Evolutionary conservation across 2,329 filamentous ascomycete species (phyloP).

Genomic region (Blastomyces parvus): DNA sequence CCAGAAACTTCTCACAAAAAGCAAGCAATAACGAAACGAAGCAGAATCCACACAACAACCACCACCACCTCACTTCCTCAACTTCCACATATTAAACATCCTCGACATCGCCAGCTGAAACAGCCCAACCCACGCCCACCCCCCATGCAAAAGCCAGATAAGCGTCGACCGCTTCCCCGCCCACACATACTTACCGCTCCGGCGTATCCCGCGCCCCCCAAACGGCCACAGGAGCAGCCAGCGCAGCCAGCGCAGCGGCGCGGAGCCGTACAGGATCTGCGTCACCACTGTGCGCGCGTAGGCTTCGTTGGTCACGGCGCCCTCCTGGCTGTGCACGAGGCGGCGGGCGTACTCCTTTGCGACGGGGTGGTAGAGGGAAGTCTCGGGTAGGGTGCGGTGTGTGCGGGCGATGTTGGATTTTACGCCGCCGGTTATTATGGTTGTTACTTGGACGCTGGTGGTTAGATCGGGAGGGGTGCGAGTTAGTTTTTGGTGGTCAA

Average conservation of each 20-base stretch:
- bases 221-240: constrained; percentile 36
- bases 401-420: constrained; percentile 49
- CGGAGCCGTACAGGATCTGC: constrained; percentile 41
- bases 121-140: constrained; percentile 36
- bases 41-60: no score
- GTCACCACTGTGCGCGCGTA: constrained; percentile 49
- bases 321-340: constrained; percentile 45
- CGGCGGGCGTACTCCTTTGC: constrained; percentile 43
- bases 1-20: not conserved
- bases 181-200: constrained; percentile 34
- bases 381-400: constrained; percentile 38
- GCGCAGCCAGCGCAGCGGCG: constrained; percentile 35
- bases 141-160: constrained; percentile 43
- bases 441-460: constrained; percentile 41
- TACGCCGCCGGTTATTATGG: constrained; percentile 52
- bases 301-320: constrained; percentile 42
- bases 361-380: constrained; percentile 45
- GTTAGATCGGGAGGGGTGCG: not conserved
- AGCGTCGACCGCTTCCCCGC: constrained; percentile 41
- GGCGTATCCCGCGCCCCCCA: constrained; percentile 18
- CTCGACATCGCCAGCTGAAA: constrained; percentile 34
- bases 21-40: not conserved
- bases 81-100: constrained; percentile 45
- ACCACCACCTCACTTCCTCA: constrained; percentile 23
- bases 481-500: not conserved